Evolutionary conservation across 2,329 filamentous ascomycete species (phyloP), one percentile per base, ranked within the genome.

Genomic region (Penicillium sp.): DNA sequence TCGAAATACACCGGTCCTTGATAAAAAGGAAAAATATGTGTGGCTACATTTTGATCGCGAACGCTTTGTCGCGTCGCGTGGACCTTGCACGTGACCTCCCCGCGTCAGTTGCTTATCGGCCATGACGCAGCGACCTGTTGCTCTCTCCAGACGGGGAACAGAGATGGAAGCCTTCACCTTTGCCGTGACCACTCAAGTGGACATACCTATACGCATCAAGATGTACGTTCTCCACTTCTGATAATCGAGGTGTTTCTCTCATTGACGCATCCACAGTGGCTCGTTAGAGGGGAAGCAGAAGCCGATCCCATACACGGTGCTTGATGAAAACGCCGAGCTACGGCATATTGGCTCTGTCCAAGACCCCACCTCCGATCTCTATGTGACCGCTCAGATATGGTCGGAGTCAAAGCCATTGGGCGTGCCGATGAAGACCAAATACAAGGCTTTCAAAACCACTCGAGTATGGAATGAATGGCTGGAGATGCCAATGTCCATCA

Each of bases 101-200:
- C 55, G 42, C 49, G 49, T 36, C 21, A 21, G 49, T 39, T 47
- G 27, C 55, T 57, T 57, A 53, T 57, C 55, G 10, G 33, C 49
- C 55, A 57, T 57, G 55, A 57, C 55, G 55, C 49, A 56, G 48
- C 33, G n/a, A 44, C 33, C 6, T 53, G 36, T 23, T 21, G 23
- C n/a, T 48, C 35, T 47, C 49, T 57, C 35, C 27, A 49, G 10
- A 33, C 50, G 31, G 43, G 23, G 41, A 25, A 12, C 17, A 55
- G 33, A 57, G 21, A 97, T 97, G 91, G 94, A 99, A 78, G 89
- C 93, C 52, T 97, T 96, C 77, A 96, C 93, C 31, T 97, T 97
- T 79, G 93, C 91, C 66, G 91, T 88, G 70, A 96, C 94, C 59
- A 89, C 91, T 64, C 87, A 90, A 75, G 82, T 97, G 67, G 83